A percentile compares a stretch with the other conserved stretches of the same genome.
Evolutionary conservation across 2,329 filamentous ascomycete species (phyloP).

Genomic region (Penicillium griseofulvum): DNA sequence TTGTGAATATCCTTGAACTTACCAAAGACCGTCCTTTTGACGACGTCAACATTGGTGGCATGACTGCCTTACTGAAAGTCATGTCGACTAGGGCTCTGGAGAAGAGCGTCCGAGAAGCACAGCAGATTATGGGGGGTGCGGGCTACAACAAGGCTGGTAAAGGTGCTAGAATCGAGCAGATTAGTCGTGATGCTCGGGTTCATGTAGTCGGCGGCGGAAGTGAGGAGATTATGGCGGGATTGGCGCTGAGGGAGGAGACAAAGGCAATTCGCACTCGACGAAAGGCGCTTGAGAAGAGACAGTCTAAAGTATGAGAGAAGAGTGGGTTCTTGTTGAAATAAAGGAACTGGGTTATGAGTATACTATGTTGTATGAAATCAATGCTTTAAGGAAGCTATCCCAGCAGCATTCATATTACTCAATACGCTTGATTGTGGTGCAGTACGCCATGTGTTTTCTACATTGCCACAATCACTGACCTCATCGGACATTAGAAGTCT

Average conservation of each 20-base stretch:
- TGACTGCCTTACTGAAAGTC: conserved; percentile 54
- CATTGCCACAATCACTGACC: too few species aligned
- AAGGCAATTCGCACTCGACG: conserved; percentile 30
- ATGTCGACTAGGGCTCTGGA: conserved; percentile 54
- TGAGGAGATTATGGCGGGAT: conserved; percentile 42
- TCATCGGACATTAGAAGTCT: too few species aligned
- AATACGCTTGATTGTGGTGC: too few species aligned
- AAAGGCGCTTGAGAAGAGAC: conserved; percentile 27
- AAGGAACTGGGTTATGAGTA: neutral
- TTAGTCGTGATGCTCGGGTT: conserved; percentile 53
- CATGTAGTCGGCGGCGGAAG: conserved; percentile 43
- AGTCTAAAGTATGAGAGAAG: conserved; percentile 22
- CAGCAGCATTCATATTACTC: neutral
- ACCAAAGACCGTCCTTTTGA: conserved; percentile 40
- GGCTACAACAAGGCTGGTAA: conserved; percentile 53
- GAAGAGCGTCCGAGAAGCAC: conserved; percentile 54
- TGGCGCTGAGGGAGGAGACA: conserved; percentile 33
- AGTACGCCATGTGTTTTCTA: too few species aligned
- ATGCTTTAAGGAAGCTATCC: neutral
- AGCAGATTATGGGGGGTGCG: conserved; percentile 55
- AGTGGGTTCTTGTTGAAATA: neutral
- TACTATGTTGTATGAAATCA: neutral
- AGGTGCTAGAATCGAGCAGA: conserved; percentile 53
- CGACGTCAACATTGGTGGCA: conserved; percentile 49
- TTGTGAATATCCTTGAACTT: conserved; percentile 55